Percentiles rank a stretch among this genome's conserved stretches.
Conservation (phyloP, 306 rosid genomes). For the Ormosia semicastrata region DNA sequence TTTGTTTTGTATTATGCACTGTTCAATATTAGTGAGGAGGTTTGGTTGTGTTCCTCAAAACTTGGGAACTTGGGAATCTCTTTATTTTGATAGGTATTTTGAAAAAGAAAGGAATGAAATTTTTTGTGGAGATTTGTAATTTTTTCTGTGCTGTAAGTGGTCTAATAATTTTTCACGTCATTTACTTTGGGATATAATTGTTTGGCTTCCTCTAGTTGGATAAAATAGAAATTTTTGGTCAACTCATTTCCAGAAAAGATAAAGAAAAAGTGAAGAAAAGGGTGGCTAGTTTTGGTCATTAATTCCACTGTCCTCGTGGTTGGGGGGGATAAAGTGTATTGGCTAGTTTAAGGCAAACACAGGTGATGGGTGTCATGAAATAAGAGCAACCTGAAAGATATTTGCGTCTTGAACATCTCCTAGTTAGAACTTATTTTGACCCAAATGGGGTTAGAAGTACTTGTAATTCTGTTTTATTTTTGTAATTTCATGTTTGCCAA, state of each 20-base stretch:
- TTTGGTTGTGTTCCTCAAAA: neutral
- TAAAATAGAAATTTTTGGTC: neutral
- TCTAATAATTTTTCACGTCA: neutral
- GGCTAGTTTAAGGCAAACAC: conserved; percentile 89
- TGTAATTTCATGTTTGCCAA: neutral
- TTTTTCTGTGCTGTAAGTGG: neutral
- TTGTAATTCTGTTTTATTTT: neutral
- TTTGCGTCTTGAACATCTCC: conserved; percentile 97
- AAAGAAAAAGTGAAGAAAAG: neutral
- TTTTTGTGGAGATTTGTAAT: neutral
- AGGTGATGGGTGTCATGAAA: conserved; percentile 99
- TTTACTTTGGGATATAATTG: neutral
- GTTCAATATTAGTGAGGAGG: neutral
- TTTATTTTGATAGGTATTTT: neutral
- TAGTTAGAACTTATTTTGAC: conserved; percentile 95
- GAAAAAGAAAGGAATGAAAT: neutral
- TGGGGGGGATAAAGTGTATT: neutral
- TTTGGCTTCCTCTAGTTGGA: neutral
- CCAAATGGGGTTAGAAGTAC: conserved; percentile 74
- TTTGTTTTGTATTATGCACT: neutral
- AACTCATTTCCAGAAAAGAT: neutral
- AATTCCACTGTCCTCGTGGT: neutral
- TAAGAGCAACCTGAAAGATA: conserved; percentile 99
- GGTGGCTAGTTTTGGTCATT: neutral
- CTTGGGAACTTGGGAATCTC: neutral